Evolutionary conservation across 805 yeast genomes (phyloP).

Genomic region (Komagataella pseudopastoris): DNA sequence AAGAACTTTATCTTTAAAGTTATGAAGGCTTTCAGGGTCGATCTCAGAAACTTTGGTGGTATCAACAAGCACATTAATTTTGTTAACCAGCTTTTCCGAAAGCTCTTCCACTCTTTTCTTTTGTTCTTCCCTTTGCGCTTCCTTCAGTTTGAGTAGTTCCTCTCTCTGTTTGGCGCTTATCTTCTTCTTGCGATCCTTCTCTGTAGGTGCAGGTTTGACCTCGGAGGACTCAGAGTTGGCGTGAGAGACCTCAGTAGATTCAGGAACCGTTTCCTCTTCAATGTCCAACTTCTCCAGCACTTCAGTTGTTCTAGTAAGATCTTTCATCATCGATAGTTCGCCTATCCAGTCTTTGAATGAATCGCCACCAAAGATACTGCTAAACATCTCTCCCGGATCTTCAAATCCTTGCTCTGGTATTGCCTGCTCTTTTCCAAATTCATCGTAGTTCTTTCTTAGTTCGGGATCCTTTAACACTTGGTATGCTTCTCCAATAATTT

Average conservation of each 20-base stretch:
- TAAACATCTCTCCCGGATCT: constrained; percentile 80
- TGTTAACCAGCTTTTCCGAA: constrained; percentile 34
- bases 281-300: constrained; percentile 24
- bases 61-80: constrained; percentile 23
- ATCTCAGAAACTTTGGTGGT: constrained; percentile 24
- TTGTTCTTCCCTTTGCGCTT: constrained; percentile 18
- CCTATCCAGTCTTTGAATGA: constrained; percentile 72
- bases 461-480: constrained; percentile 68
- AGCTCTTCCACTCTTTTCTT: constrained; percentile 43
- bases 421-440: constrained; percentile 69
- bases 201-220: background rate
- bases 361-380: constrained; percentile 75
- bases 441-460: constrained; percentile 64
- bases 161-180: constrained; percentile 17
- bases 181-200: constrained; percentile 1
- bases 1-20: constrained; percentile 45
- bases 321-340: constrained; percentile 55
- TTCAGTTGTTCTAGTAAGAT: constrained; percentile 42
- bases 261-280: background rate
- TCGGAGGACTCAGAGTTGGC: background rate
- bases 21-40: constrained; percentile 25
- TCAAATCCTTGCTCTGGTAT: constrained; percentile 61
- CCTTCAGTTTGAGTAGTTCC: constrained; percentile 8
- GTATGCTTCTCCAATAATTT: constrained; percentile 59
- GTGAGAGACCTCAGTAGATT: background rate